Conservation (phyloP, 768 basidiomycete genomes). For the Hericium coralloides region DNA sequence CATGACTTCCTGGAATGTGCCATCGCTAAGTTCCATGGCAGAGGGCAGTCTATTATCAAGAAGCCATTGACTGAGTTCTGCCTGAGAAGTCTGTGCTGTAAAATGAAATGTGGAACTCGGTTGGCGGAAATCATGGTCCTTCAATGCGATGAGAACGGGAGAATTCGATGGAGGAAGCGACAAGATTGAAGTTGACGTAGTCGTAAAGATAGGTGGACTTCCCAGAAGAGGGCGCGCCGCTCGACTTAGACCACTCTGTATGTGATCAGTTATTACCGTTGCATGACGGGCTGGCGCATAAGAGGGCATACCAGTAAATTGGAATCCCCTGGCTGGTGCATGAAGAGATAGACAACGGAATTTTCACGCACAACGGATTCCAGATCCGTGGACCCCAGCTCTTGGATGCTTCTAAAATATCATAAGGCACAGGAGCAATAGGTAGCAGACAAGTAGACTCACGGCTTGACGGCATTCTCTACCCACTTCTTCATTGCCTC, state of each 20-base stretch:
- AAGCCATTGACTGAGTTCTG: constrained; percentile 40
- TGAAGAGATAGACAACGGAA: constrained; percentile 50
- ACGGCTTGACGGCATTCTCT: constrained; percentile 68
- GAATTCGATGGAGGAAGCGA: constrained; percentile 23
- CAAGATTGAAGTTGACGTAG: constrained; percentile 27
- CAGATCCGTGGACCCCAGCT: constrained; percentile 35
- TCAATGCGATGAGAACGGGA: constrained; percentile 62
- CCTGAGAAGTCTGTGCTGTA: constrained; percentile 6
- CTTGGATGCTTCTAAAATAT: constrained; percentile 24
- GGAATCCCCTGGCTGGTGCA: constrained; percentile 31
- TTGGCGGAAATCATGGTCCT: constrained; percentile 40
- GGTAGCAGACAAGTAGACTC: constrained; percentile 20
- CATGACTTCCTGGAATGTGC: constrained; percentile 83
- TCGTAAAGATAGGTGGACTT: constrained; percentile 38
- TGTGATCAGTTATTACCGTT: too few relatives aligned
- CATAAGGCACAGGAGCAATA: neutral
- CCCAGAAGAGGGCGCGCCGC: constrained; percentile 43
- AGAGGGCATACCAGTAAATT: constrained; percentile 23
- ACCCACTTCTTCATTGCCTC: constrained; percentile 67
- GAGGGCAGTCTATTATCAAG: constrained; percentile 64
- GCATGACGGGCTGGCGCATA: too few relatives aligned
- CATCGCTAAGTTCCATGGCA: constrained; percentile 62
- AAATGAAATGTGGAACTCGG: constrained; percentile 37
- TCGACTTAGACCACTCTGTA: constrained; percentile 44
- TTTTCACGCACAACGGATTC: constrained; percentile 33